Conservation (phyloP, 345 rosid genomes). For the Lepidium africanum region DNA sequence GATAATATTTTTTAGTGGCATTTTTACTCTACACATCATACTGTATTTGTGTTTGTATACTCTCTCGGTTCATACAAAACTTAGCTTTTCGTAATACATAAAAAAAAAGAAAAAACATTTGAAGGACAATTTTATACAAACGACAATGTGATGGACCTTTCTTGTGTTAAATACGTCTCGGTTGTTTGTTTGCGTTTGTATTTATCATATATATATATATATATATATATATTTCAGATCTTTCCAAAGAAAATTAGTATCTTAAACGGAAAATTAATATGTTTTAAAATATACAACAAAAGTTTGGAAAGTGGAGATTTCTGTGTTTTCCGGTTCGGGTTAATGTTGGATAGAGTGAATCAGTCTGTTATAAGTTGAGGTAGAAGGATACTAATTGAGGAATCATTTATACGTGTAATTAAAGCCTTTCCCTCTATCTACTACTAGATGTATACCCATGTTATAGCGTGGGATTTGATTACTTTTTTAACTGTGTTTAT, state of each 20-base stretch:
- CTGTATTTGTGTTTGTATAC: neutral
- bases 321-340: neutral
- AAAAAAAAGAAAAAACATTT: neutral
- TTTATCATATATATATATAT: neutral
- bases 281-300: neutral
- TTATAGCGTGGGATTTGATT: too few relatives aligned
- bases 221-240: neutral
- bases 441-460: too few relatives aligned
- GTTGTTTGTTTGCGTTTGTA: neutral
- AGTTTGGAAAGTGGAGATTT: neutral
- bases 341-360: neutral
- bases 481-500: too few relatives aligned
- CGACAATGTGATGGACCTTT: neutral
- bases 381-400: neutral
- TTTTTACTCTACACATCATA: neutral
- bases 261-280: neutral
- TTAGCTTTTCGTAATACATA: neutral
- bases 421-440: neutral
- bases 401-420: slow-evolving; percentile 2
- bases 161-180: neutral
- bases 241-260: neutral
- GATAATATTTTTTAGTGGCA: neutral
- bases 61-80: neutral
- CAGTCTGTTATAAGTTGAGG: slow-evolving; percentile 10
- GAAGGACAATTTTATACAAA: neutral